Base-by-base conservation (phyloP, 116 monocot genomes). In the Papilionanthe hybrid region DNA sequence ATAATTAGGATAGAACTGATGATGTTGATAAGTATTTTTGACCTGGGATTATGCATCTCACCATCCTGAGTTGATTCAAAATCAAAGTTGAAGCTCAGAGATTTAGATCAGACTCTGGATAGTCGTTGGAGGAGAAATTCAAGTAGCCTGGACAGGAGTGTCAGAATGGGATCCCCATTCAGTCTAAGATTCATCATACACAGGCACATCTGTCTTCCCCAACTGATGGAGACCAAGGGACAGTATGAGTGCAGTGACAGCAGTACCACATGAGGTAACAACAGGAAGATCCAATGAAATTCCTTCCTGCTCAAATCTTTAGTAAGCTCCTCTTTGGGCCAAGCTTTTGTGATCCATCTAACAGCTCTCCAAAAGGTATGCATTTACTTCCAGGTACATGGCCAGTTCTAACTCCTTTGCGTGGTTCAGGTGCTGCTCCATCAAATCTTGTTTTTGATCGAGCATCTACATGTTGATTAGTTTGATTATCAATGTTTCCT, bases 141-240 rank as follows among this genome's bases (percentile, higher is more conserved):
- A n/a, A n/a, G n/a, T n/a, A n/a, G n/a, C n/a, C n/a, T n/a, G n/a
- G n/a, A n/a, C n/a, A n/a, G n/a, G n/a, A n/a, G n/a, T n/a, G n/a
- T n/a, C n/a, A n/a, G n/a, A n/a, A n/a, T n/a, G n/a, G n/a, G n/a
- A n/a, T 37, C 83, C 95, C 95, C 95, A 95, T 81, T 95, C 93
- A 4, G 95, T 96, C 96, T 93, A 93, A n/a, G 96, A 93, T 53
- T 93, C 93, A 79, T 96, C 96, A 49, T 93, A 96, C 7, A 96
- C 73, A 1, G 92, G 78, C 63, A 92, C 93, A 49, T 92, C 92
- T 37, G 77, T 72, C 77, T 92, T 93, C 18, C 93, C 90, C 10
- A 93, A 53, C 63, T 90, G 86, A 84, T 96, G 90, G 29, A 96
- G 93, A 79, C 93, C 96, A 66, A 96, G 74, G 82, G 90, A 86